Conservation (phyloP, 2,329 filamentous ascomycete genomes). For the Pseudomassariella vexata region DNA sequence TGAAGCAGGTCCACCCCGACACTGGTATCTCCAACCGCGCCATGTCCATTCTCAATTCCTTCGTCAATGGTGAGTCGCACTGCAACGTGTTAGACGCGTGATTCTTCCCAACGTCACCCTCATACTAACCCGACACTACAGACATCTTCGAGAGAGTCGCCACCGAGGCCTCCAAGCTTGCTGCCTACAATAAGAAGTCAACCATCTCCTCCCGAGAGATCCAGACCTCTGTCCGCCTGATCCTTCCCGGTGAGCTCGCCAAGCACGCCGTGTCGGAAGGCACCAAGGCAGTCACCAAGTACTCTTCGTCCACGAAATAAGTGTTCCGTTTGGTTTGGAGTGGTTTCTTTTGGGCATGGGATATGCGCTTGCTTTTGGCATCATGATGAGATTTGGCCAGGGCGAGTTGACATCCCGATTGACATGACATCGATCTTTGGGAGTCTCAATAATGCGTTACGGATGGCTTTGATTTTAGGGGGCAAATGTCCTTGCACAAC, state of each 20-base stretch:
- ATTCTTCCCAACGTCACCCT: background rate
- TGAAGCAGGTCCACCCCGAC: slow-evolving; percentile 99
- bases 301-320: slow-evolving; percentile 99
- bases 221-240: slow-evolving; percentile 97
- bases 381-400: slow-evolving; percentile 49
- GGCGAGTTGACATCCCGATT: too few species aligned
- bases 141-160: slow-evolving; percentile 99
- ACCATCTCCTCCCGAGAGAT: slow-evolving; percentile 99
- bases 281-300: slow-evolving; percentile 99
- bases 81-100: background rate
- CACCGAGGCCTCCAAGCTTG: slow-evolving; percentile 97
- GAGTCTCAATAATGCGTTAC: slow-evolving; percentile 68
- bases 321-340: slow-evolving; percentile 46
- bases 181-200: slow-evolving; percentile 99
- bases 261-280: slow-evolving; percentile 99
- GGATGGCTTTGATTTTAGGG: slow-evolving; percentile 63
- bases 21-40: slow-evolving; percentile 99
- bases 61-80: slow-evolving; percentile 79
- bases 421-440: slow-evolving; percentile 36
- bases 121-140: slow-evolving; percentile 30
- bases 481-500: slow-evolving; percentile 64
- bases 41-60: slow-evolving; percentile 99
- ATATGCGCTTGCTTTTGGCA: slow-evolving; percentile 35
- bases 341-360: slow-evolving; percentile 50
- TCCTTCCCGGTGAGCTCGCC: slow-evolving; percentile 95